phyloP scores from a whole-genome alignment of 139 green algal species.

The Chara braunii region DNA sequence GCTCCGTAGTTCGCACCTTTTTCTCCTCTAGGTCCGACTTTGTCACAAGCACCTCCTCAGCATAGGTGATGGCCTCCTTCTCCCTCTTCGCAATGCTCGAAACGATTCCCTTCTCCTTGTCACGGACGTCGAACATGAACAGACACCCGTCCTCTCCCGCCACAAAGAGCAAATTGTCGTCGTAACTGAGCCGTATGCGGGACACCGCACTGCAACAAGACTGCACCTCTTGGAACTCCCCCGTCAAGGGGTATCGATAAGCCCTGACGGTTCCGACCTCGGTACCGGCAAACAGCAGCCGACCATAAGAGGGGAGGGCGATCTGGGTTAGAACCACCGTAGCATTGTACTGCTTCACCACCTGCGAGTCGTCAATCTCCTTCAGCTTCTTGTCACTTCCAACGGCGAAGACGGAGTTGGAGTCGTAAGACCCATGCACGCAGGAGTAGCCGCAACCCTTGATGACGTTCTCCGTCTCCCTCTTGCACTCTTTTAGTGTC shows the following conservation, averaged over 20 bases:
- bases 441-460: slow-evolving; percentile 70
- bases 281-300: slow-evolving; percentile 68
- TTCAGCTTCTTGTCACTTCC: slow-evolving; percentile 73
- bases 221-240: slow-evolving; percentile 49
- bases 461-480: slow-evolving; percentile 56
- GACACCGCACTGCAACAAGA: slow-evolving; percentile 55
- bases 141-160: slow-evolving; percentile 65
- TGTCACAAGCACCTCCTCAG: slow-evolving; percentile 81
- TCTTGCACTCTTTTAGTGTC: slow-evolving; percentile 63
- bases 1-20: slow-evolving; percentile 60
- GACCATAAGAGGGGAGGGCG: slow-evolving; percentile 34
- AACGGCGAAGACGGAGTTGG: slow-evolving; percentile 55
- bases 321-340: slow-evolving; percentile 41
- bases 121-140: slow-evolving; percentile 64
- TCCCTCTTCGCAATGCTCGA: not conserved
- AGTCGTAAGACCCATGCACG: slow-evolving; percentile 54
- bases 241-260: slow-evolving; percentile 74
- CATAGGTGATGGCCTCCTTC: slow-evolving; percentile 40
- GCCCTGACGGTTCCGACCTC: slow-evolving; percentile 60
- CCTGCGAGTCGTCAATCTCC: slow-evolving; percentile 64
- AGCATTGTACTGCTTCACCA: slow-evolving; percentile 56
- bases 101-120: slow-evolving; percentile 44
- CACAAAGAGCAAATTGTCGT: slow-evolving; percentile 65
- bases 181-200: slow-evolving; percentile 54
- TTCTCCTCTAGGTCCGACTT: slow-evolving; percentile 78